Base-by-base conservation (phyloP, 2,329 filamentous ascomycete species). In the Elsinoe necatrix region DNA sequence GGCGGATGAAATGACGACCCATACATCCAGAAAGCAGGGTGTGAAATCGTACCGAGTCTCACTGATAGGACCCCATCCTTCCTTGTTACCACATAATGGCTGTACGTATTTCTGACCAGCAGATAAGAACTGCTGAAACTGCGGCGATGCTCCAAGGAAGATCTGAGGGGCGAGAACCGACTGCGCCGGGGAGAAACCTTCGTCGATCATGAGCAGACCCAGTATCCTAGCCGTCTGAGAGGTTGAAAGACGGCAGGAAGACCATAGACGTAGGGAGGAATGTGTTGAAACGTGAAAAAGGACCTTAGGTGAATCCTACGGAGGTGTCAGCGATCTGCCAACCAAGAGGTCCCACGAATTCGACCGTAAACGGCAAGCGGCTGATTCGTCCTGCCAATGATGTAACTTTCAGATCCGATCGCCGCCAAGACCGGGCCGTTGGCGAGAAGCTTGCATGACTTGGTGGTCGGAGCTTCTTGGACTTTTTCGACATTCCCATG, bases 51-150 rank as follows among this genome's bases (percentile, higher is more conserved):
- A 96, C 70, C 92, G 81, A 63, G 84, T 78, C 34, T 85, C 84
- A 72, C 90, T 96, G 68, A 98, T 69, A 20, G 93, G 93, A 1
- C 95, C 95, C 93, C 93, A 98, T 66, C 93, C 95, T 73, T 97
- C 92, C 56, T 79, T 77, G 72, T 95, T 93, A 70, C 86, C 83
- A 74, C 92, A 97, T 71, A 96, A 77, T 58, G 88, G 83, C 69
- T 95, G 87, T 11, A 42, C 39, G 54, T 45, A 56, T 23, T 45
- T 42, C 20, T 42, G 54, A 12, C 54, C 39, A 31, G 56, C 55
- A 25, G 56, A 47, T 18, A 45, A 12, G 11, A n/a, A 20, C 18
- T 42, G 29, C 29, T 42, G 39, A 16, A 56, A 39, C 23, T 42
- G 52, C 39, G 52, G 52, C 25, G 31, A 27, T 21, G 54, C 31